Conservation (phyloP, 2,329 filamentous ascomycete species). For the Thyridium curvatum region DNA sequence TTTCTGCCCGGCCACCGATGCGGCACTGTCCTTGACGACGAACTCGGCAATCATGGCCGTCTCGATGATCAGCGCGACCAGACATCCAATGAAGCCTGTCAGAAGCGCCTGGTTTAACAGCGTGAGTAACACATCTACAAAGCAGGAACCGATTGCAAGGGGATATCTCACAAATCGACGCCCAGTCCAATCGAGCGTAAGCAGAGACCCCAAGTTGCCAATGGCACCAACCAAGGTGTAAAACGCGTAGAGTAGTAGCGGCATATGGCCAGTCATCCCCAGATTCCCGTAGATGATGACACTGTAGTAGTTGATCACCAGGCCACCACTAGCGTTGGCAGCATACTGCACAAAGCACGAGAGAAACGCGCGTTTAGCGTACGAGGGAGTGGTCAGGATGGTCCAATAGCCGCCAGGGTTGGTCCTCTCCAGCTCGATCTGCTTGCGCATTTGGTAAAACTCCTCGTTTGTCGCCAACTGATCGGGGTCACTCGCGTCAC, state of each 20-base stretch:
- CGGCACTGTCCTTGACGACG: slow-evolving; percentile 1
- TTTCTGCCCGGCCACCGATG: slow-evolving; percentile 1
- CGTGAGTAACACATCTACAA: not conserved
- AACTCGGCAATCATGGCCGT: slow-evolving; percentile 4
- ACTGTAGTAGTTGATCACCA: slow-evolving; percentile 4
- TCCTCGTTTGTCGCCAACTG: slow-evolving; percentile 29
- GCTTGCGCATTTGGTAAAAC: slow-evolving; percentile 35
- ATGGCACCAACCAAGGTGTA: slow-evolving; percentile 3
- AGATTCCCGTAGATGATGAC: slow-evolving; percentile 5
- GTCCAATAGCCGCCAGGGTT: slow-evolving; percentile 19
- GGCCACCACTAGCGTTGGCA: slow-evolving; percentile 1
- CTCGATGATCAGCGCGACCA: slow-evolving; percentile 5
- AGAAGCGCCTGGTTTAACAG: no score
- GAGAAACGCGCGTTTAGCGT: slow-evolving; percentile 29
- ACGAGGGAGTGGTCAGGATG: slow-evolving; percentile 31
- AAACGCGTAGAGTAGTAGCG: slow-evolving; percentile 5
- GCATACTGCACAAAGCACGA: slow-evolving; percentile 14
- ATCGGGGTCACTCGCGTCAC: slow-evolving; percentile 24
- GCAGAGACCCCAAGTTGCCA: slow-evolving; percentile 1
- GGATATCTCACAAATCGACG: not conserved
- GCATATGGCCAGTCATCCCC: slow-evolving; percentile 3
- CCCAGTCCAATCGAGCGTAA: no score
- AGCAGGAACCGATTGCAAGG: slow-evolving; percentile 1
- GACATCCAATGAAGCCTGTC: slow-evolving; percentile 1
- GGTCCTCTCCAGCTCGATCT: slow-evolving; percentile 30